Percentiles rank a stretch among this genome's conserved stretches.
These are phyloP conservation scores for Vararia minispora DNA, from an alignment of 768 basidiomycete genomes.

Conservation along the genomic window DNA sequence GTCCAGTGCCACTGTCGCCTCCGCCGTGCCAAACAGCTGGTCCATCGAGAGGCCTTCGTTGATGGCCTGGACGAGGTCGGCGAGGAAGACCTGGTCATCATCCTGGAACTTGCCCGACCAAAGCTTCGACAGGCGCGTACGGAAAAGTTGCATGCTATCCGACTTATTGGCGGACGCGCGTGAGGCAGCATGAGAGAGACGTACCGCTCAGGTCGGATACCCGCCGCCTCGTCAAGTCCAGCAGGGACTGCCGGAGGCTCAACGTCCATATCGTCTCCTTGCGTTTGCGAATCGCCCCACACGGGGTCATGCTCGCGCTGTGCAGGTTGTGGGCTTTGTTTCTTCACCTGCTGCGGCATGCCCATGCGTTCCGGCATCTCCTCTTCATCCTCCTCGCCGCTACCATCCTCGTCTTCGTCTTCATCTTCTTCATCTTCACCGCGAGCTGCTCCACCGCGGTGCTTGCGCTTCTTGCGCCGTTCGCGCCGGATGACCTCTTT, in stretches of 20 bases:
- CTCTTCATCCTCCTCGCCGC: slow-evolving; percentile 36
- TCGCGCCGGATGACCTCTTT: slow-evolving; percentile 87
- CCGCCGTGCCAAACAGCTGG: slow-evolving; percentile 67
- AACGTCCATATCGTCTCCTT: slow-evolving; percentile 52
- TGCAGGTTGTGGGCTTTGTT: slow-evolving; percentile 17
- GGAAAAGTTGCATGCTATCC: slow-evolving; percentile 68
- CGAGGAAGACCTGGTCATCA: slow-evolving; percentile 65
- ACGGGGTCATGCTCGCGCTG: slow-evolving; percentile 39
- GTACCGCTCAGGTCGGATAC: slow-evolving; percentile 48
- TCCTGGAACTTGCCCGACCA: slow-evolving; percentile 61
- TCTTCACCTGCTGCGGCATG: slow-evolving; percentile 28
- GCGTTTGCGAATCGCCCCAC: slow-evolving; percentile 45
- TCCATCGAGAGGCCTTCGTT: slow-evolving; percentile 66
- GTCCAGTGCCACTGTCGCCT: slow-evolving; percentile 64
- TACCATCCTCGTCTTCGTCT: slow-evolving; percentile 41
- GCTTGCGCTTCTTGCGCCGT: slow-evolving; percentile 78
- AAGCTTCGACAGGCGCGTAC: slow-evolving; percentile 59
- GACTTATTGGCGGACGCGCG: neutral
- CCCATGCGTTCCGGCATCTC: slow-evolving; percentile 43
- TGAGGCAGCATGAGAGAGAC: slow-evolving; percentile 17
- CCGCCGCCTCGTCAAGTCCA: slow-evolving; percentile 28
- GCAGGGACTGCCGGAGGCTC: slow-evolving; percentile 28
- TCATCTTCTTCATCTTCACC: slow-evolving; percentile 30
- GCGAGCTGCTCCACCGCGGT: slow-evolving; percentile 29
- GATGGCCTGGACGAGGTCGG: slow-evolving; percentile 56